phyloP scores from a whole-genome alignment of 257 asterid species.

The Nicotiana tomentosiformis region DNA sequence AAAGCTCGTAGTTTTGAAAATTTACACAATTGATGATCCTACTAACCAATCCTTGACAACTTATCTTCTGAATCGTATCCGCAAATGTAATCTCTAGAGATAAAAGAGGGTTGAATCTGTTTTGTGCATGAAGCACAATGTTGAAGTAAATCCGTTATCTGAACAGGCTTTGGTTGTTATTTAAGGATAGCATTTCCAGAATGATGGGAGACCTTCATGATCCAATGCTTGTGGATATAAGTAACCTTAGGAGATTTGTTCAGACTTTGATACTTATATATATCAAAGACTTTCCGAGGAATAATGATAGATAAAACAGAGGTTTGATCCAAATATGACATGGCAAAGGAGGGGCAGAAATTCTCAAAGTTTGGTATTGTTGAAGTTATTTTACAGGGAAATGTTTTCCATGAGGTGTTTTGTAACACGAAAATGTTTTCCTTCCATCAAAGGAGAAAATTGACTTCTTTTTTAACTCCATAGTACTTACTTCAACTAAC shows the following conservation, averaged over 20 bases:
- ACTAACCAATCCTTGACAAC: neutral
- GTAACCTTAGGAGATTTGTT: neutral
- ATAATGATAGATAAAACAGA: neutral
- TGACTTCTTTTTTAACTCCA: neutral
- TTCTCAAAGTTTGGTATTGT: neutral
- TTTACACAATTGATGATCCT: neutral
- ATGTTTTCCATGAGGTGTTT: neutral
- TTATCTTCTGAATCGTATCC: neutral
- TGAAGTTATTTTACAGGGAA: neutral
- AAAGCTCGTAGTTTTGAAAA: neutral
- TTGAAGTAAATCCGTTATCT: neutral
- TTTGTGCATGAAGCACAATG: neutral
- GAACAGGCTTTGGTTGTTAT: neutral
- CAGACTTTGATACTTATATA: neutral
- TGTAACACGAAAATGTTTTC: neutral
- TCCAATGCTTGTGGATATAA: neutral
- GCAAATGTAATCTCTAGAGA: neutral
- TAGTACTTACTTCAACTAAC: neutral
- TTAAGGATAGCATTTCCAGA: conserved; percentile 2
- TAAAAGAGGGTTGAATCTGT: neutral
- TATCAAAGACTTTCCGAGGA: neutral
- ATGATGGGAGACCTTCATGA: neutral
- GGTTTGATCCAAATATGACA: neutral
- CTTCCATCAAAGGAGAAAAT: neutral
- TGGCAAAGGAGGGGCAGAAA: neutral